Conservation (phyloP, 257 asterid genomes). For the Scutellaria galericulata region DNA sequence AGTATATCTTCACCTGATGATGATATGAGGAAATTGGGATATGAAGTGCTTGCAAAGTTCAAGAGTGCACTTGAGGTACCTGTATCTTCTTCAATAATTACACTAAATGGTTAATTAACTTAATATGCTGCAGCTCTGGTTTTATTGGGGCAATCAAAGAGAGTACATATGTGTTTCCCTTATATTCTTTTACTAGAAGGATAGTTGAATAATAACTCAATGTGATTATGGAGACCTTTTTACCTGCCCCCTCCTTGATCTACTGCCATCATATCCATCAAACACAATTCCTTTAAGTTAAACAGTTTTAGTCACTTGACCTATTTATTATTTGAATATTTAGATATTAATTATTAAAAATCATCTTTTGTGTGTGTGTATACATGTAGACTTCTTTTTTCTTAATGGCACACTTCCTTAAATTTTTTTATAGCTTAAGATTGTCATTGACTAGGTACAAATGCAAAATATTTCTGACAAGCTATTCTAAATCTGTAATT, state of each 20-base stretch:
- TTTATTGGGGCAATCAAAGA: conserved; percentile 23
- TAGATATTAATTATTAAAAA: conserved; percentile 8
- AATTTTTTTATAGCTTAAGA: conserved; percentile 1
- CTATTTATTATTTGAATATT: conserved; percentile 17
- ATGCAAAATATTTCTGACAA: background rate
- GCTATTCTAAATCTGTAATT: too few species aligned
- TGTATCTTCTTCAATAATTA: conserved; percentile 18
- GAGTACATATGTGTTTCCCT: conserved; percentile 5
- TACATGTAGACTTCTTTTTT: background rate
- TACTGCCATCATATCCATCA: background rate
- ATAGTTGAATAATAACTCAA: conserved; percentile 1
- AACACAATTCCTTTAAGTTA: background rate
- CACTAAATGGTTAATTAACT: background rate
- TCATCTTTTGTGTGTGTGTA: background rate
- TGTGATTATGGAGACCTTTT: conserved; percentile 1
- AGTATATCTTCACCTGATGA: conserved; percentile 81
- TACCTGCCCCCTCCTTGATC: background rate
- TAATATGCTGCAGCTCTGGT: conserved; percentile 23
- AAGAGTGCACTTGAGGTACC: conserved; percentile 73
- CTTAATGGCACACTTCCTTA: conserved; percentile 3
- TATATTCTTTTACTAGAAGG: conserved; percentile 20
- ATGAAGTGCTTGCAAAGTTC: conserved; percentile 73
- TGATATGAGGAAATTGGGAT: conserved; percentile 78
- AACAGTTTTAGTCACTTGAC: conserved; percentile 14
- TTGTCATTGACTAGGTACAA: conserved; percentile 15